Conservation (phyloP, 768 basidiomycete species). For the Boletus sp. region DNA sequence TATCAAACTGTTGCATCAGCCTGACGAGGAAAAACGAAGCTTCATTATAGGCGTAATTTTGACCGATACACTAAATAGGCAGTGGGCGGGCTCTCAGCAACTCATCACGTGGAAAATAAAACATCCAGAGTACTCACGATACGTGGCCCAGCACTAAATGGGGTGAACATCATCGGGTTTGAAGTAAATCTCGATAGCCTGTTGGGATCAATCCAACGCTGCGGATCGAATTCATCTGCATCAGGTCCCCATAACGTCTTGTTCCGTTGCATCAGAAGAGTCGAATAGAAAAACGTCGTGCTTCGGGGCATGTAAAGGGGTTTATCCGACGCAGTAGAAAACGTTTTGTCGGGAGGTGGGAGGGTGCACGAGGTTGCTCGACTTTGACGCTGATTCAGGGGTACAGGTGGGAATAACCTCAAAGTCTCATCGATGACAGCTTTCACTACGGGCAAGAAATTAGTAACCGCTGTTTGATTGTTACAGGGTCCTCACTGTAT, state of each 20-base stretch:
- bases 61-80: conserved; percentile 55
- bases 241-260: conserved; percentile 69
- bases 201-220: conserved; percentile 67
- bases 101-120: conserved; percentile 1
- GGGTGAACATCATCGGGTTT: conserved; percentile 67
- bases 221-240: conserved; percentile 74
- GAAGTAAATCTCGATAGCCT: conserved; percentile 48
- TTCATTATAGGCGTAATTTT: conserved; percentile 76
- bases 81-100: conserved; percentile 16
- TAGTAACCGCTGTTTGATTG: neutral
- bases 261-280: conserved; percentile 65
- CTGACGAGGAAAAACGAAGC: conserved; percentile 69
- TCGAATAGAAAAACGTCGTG: conserved; percentile 56
- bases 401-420: conserved; percentile 76
- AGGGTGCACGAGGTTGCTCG: conserved; percentile 47
- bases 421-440: conserved; percentile 79
- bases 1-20: conserved; percentile 61
- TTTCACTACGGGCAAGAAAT: conserved; percentile 44
- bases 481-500: conserved; percentile 50
- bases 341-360: conserved; percentile 51
- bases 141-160: conserved; percentile 71
- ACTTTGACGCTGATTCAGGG: conserved; percentile 64
- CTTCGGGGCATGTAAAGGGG: conserved; percentile 58
- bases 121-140: conserved; percentile 34
- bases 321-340: conserved; percentile 29